Conservation (phyloP, 495 filamentous ascomycete species). For the Thermochaetoides thermophila region DNA sequence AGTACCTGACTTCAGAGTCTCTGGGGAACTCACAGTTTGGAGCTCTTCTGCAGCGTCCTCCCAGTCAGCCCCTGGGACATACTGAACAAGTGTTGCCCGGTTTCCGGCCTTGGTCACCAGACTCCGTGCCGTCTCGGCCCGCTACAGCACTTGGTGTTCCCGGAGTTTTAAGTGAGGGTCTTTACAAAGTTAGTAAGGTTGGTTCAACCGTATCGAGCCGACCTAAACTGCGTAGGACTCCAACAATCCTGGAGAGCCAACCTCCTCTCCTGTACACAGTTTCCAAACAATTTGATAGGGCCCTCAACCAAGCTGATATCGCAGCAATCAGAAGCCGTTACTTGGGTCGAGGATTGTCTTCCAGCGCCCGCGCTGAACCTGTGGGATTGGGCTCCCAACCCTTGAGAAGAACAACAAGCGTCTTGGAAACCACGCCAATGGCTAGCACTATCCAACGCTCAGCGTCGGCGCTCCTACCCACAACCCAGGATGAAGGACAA, state of each 20-base stretch:
- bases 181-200: constrained; percentile 18
- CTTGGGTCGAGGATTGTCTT: background rate
- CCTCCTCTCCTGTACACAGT: constrained; percentile 2
- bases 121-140: constrained; percentile 3
- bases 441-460: background rate
- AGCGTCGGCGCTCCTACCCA: no score
- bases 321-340: background rate
- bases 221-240: constrained; percentile 3
- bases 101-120: constrained; percentile 5
- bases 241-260: constrained; percentile 1
- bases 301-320: constrained; percentile 4
- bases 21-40: background rate
- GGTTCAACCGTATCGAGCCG: constrained; percentile 3
- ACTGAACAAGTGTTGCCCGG: background rate
- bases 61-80: constrained; percentile 7
- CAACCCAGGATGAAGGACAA: background rate
- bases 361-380: background rate
- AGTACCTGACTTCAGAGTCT: background rate
- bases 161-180: constrained; percentile 11
- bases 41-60: background rate
- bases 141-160: constrained; percentile 11
- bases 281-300: constrained; percentile 9
- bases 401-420: background rate
- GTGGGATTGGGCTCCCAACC: background rate
- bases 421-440: background rate